These are phyloP conservation scores for Alternaria novae-zelandiae DNA, from an alignment of 2,329 filamentous ascomycete genomes.

Conservation along the genomic window DNA sequence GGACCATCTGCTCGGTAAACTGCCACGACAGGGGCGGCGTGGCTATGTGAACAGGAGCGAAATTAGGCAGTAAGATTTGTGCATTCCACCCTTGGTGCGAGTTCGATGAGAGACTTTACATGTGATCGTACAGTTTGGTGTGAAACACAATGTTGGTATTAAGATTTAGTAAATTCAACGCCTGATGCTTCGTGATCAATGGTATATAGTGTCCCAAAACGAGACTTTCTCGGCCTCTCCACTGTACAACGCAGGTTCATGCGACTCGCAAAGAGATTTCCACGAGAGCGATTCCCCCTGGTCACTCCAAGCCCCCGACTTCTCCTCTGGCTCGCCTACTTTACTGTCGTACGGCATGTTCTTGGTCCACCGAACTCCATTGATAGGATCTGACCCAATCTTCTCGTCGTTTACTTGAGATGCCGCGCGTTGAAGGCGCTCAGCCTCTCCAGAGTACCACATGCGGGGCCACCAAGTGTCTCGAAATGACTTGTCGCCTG, in stretches of 20 bases:
- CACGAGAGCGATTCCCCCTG: background rate
- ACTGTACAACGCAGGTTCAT: background rate
- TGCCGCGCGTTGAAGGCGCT: background rate
- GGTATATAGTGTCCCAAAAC: background rate
- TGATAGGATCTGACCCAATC: background rate
- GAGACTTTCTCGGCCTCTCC: background rate
- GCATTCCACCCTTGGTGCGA: background rate
- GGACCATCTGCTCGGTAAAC: background rate
- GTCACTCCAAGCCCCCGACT: background rate
- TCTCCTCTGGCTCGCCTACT: background rate
- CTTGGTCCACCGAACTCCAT: background rate
- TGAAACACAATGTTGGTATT: background rate
- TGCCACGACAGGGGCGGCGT: background rate
- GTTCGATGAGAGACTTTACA: background rate
- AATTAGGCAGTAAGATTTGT: background rate
- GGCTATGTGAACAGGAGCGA: background rate
- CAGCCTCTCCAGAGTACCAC: background rate
- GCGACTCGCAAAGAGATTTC: background rate
- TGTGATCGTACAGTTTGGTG: background rate
- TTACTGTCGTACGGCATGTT: background rate
- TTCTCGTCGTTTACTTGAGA: background rate
- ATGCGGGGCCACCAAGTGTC: conserved; percentile 1
- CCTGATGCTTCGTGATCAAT: background rate
- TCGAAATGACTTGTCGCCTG: conserved; percentile 1
- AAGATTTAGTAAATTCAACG: background rate